A percentile compares a stretch with the other conserved stretches of the same genome.
Conservation (phyloP, 805 yeast genomes). For the Blastobotrys chiropterorum region DNA sequence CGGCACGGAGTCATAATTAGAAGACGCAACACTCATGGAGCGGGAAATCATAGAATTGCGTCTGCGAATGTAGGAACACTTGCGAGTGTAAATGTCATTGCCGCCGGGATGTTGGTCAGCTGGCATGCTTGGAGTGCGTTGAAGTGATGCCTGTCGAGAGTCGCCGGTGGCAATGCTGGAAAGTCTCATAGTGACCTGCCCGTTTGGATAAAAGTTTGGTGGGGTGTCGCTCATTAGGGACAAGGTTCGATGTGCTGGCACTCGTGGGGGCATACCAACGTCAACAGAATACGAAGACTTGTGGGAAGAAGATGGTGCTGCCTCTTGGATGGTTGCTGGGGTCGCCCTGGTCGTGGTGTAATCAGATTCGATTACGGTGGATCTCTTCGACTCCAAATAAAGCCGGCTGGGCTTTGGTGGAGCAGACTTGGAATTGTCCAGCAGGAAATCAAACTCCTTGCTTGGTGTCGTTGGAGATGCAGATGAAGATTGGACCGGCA, state of each 20-base stretch:
- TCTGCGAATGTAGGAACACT: conserved; percentile 13
- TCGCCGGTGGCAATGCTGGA: neutral
- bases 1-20: too few species aligned
- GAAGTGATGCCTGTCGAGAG: neutral
- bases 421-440: neutral
- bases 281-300: conserved; percentile 7
- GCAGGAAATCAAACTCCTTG: conserved; percentile 1
- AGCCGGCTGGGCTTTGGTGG: conserved; percentile 3
- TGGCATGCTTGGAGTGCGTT: neutral
- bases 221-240: too few species aligned
- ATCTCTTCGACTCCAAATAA: too few species aligned
- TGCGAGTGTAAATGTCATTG: conserved; percentile 12
- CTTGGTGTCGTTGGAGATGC: neutral
- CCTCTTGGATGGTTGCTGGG: neutral
- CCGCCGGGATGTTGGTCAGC: neutral
- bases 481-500: neutral
- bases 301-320: neutral
- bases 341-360: too few species aligned
- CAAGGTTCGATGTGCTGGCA: conserved; percentile 22
- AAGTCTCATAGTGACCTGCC: neutral
- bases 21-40: neutral
- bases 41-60: neutral
- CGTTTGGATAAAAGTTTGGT: too few species aligned
- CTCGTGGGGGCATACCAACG: conserved; percentile 26
- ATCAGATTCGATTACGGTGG: too few species aligned